Evolutionary conservation across 2,329 filamentous ascomycete genomes (phyloP), one percentile per base, ranked within the genome.

Genomic region (Magnaporthiopsis poae): DNA sequence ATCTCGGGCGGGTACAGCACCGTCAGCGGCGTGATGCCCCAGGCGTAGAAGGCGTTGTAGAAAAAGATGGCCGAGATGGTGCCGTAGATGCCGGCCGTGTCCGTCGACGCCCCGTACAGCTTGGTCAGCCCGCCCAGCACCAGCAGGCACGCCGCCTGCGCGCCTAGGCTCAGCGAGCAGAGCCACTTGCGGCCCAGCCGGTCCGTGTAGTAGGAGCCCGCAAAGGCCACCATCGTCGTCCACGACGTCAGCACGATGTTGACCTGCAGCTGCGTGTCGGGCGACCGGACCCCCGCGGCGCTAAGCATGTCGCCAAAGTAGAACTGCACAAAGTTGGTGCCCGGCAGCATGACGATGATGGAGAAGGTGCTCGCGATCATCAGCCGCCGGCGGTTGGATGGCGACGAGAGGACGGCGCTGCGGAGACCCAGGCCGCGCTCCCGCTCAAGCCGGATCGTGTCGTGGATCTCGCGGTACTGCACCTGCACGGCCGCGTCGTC

Each of bases 231-330:
- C 3, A 63, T 15, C 15, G 61, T 67, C 65, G 61, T 25, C 61
- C 9, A 63, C 61, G 35, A 35, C 21, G 61, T 63, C 27, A 39
- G 46, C 21, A 63, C 35, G 61, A 35, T 39, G 35, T 35, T 39
- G 18, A 87, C 75, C 0, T 86, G 74, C 0, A 83, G 77, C 0
- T 84, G 80, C 66, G 84, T 76, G 15, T 73, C 77, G 46, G 46
- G 46, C 21, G 46, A 56, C 33, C 84, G 79, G 29, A 74, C 74
- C 18, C 86, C 74, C 0, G 82, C 81, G 0, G 86, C 82, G 2
- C 79, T 83, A 35, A 79, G 72, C 61, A 88, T 78, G n/a, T 85
- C 85, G 0, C 85, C 84, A 31, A 84, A 84, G 74, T 86, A 88
- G 76, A 88, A 88, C 80, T 60, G 33, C 3, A 64, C 62, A 8